Base-by-base conservation (phyloP, 768 basidiomycete species). In the Boletus subcaerulescens region DNA sequence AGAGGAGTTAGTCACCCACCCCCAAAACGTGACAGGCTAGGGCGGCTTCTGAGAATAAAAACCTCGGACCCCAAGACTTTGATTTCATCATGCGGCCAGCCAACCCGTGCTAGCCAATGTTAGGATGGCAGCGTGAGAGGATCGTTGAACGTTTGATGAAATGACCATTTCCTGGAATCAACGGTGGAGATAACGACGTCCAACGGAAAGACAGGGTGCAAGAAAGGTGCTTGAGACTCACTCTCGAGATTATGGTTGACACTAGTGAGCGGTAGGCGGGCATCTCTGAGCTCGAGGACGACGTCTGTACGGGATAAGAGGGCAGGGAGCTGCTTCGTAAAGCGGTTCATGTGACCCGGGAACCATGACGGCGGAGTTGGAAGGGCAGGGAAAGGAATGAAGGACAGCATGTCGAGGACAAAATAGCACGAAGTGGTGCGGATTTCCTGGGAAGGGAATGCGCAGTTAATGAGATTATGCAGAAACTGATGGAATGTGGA, bases 321-420 rank as follows among this genome's bases (percentile, higher is more conserved):
- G 18, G 80, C 74, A 18, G 93, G 91, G 41, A 97, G 76, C 68
- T 82, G 81, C 57, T 85, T 80, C 41, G 86, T 81, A 68, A 96
- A 96, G 64, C 85, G 83, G 72, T 84, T 87, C 94, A 97, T 98
- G 73, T 98, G 94, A 33, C 94, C 94, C 24, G 92, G 92, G 74
- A 87, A 96, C 93, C 93, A 97, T 79, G 93, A 94, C 48, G 88
- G 87, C 31, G 91, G 86, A 44, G 76, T 73, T 42, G 89, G 84
- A 22, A 93, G 79, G 52, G 73, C 72, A 52, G 80, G 78, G 55
- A 76, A 71, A 35, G 70, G 68, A 45, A 78, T 61, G 61, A 60
- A 61, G 44, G 66, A 64, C 56, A 76, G 59, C 74, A 73, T 74
- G 55, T 57, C 49, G 36, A 36, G 20, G 45, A 41, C 43, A 52